Conservation (phyloP, 495 filamentous ascomycete genomes). For the Aspergillus leporis region DNA sequence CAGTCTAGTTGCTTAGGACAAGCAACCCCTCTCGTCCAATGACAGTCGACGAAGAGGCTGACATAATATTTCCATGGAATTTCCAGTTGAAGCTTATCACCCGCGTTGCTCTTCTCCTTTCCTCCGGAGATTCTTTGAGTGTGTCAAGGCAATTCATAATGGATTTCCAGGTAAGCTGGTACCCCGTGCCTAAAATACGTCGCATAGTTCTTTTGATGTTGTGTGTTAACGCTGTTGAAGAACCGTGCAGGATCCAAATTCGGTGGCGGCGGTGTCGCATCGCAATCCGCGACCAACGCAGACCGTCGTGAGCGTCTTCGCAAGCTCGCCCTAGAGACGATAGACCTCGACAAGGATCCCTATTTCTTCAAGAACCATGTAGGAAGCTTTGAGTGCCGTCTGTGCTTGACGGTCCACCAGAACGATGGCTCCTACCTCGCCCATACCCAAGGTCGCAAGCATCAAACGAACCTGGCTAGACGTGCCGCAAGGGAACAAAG, state of each 20-base stretch:
- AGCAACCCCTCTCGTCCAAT: not conserved
- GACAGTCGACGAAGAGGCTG: slow-evolving; percentile 5
- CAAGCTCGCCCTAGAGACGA: slow-evolving; percentile 96
- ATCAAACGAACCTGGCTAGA: slow-evolving; percentile 98
- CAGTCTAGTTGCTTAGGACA: not conserved
- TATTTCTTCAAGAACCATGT: slow-evolving; percentile 99
- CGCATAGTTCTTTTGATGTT: not conserved
- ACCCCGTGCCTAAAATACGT: not conserved
- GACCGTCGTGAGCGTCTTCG: slow-evolving; percentile 96
- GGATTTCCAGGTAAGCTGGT: slow-evolving; percentile 58
- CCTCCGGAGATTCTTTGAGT: not conserved
- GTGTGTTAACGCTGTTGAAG: slow-evolving; percentile 37
- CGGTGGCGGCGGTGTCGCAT: slow-evolving; percentile 95
- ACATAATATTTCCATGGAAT: slow-evolving; percentile 15
- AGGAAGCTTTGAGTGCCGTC: slow-evolving; percentile 95
- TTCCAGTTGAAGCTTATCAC: slow-evolving; percentile 9
- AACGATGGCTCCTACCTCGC: slow-evolving; percentile 99
- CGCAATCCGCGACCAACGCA: slow-evolving; percentile 88
- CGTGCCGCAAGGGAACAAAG: slow-evolving; percentile 92
- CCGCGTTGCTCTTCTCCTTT: not conserved
- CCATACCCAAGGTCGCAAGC: slow-evolving; percentile 97
- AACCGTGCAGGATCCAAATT: slow-evolving; percentile 98
- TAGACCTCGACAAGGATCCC: slow-evolving; percentile 98
- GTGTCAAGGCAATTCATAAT: slow-evolving; percentile 32
- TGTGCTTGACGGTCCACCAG: slow-evolving; percentile 98